Base-by-base conservation (phyloP, 2,329 filamentous ascomycete species). In the Elsinoe arachidis region DNA sequence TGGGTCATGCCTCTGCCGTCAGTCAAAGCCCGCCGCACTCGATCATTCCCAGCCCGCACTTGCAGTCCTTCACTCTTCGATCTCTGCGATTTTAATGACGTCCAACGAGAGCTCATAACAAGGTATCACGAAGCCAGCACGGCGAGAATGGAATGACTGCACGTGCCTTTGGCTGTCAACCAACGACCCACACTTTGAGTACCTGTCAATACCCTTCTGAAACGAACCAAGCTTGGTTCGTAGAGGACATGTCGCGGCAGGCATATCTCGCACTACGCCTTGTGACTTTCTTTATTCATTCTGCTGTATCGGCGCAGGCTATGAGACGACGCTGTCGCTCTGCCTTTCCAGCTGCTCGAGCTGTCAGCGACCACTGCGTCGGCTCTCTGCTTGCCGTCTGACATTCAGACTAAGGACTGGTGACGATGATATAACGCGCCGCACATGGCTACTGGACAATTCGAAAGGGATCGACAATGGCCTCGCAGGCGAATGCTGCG, bases 131-230 rank as follows among this genome's bases (percentile, higher is more conserved):
- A 39, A 39, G 37, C 5, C 17, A 39, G 37, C 14, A n/a, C 37
- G n/a, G 37, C 37, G 37, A 39, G 17, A n/a, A 39, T 39, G 17
- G 2, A 5, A 6, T 39, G 14, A n/a, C 1, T 5, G 14, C 37
- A 39, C 26, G n/a, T 5, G 5, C 5, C 37, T 2, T 38, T 4
- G 9, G 37, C 37, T 38, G 12, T 38, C 30, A 10, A 17, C n/a
- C 46, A n/a, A n/a, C 14, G 44, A 47, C 21, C 44, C 44, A 47
- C 44, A 6, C 44, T 30, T 47, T 23, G 23, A 19, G 44, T 30
- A 33, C 44, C 26, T 47, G 44, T 47, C 44, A 35, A 35, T 51
- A 30, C 34, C 46, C n/a, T 51, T 51, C 46, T 51, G 46, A 51
- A 51, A 51, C 30, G 14, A 17, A 17, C 14, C 46, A 11, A 23